A percentile compares a stretch with the other conserved stretches of the same genome.
Evolutionary conservation across 1,284 basidiomycete genomes (phyloP).

Genomic region (Ustilago loliicola): DNA sequence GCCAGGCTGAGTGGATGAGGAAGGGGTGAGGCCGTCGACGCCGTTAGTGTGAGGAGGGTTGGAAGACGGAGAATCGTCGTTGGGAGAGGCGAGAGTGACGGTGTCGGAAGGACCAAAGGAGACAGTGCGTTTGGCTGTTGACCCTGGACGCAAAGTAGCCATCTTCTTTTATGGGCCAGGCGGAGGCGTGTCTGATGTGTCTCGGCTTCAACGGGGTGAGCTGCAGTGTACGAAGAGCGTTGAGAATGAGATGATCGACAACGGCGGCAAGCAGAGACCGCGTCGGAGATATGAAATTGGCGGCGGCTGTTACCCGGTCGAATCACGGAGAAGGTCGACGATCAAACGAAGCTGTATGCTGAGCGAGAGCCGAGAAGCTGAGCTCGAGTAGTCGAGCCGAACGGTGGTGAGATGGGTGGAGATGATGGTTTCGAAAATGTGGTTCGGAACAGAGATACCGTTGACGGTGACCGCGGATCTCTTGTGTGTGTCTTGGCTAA

Average conservation of each 20-base stretch:
- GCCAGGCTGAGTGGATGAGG: constrained; percentile 8
- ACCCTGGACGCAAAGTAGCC: constrained; percentile 44
- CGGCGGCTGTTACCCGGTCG: background rate
- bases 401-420: background rate
- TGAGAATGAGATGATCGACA: background rate
- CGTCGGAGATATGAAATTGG: constrained; percentile 4
- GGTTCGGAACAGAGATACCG: constrained; percentile 17
- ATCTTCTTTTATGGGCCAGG: constrained; percentile 16
- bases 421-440: constrained; percentile 8
- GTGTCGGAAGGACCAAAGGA: constrained; percentile 58
- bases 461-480: constrained; percentile 19
- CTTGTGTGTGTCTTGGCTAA: constrained; percentile 1
- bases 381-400: too few relatives aligned
- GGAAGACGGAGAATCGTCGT: constrained; percentile 3
- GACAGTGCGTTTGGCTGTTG: constrained; percentile 52
- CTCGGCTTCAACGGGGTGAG: background rate
- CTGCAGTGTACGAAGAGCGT: background rate
- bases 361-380: too few relatives aligned
- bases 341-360: background rate
- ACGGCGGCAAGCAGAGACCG: background rate
- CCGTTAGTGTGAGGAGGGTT: constrained; percentile 15
- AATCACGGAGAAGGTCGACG: background rate
- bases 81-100: constrained; percentile 24
- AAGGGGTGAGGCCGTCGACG: background rate
- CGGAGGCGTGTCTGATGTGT: background rate